phyloP scores from a whole-genome alignment of 495 filamentous ascomycete species.

The Podospora tetraspora region DNA sequence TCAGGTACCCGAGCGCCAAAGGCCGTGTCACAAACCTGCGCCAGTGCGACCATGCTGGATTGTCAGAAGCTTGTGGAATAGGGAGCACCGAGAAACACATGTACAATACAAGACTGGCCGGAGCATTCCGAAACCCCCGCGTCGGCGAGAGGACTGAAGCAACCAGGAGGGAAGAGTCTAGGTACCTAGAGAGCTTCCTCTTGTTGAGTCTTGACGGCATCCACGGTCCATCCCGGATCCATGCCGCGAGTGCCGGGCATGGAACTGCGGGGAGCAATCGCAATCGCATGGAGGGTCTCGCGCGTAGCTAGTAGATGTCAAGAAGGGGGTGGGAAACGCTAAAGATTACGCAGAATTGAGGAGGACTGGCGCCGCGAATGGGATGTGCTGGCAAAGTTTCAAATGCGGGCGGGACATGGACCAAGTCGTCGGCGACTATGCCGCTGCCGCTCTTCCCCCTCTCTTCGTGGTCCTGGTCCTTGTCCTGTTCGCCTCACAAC shows the following conservation, averaged over 20 bases:
- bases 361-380: conserved; percentile 21
- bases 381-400: conserved; percentile 36
- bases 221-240: neutral
- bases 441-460: conserved; percentile 2
- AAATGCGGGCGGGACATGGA: conserved; percentile 18
- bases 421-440: conserved; percentile 16
- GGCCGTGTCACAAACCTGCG: neutral
- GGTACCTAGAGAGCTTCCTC: neutral
- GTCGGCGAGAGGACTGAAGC: neutral
- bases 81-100: neutral
- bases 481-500: too few relatives aligned
- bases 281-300: neutral
- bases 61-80: neutral
- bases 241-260: neutral
- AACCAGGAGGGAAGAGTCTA: neutral
- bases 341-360: conserved; percentile 15
- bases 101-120: conserved; percentile 8
- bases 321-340: conserved; percentile 8
- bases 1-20: conserved; percentile 3
- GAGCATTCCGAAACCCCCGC: neutral
- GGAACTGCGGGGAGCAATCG: neutral
- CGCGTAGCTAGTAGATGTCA: neutral
- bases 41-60: neutral
- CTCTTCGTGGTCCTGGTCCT: neutral
- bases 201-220: neutral